A percentile compares a stretch with the other conserved stretches of the same genome.
phyloP scores from a whole-genome alignment of 441 rosid species.

The Adansonia rubrostipa region DNA sequence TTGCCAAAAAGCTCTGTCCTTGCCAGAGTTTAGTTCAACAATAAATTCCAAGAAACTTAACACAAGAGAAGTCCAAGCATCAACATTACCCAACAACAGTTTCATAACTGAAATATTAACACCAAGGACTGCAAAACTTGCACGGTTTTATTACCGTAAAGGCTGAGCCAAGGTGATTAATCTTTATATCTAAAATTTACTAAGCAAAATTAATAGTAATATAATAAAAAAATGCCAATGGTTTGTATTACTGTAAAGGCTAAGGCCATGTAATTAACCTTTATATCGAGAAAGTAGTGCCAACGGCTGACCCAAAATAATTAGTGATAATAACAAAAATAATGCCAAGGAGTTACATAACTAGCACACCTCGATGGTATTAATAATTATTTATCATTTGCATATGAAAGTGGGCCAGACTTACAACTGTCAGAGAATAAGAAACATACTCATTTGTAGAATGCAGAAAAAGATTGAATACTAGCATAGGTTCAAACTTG shows the following conservation, averaged over 20 bases:
- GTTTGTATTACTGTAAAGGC: not conserved
- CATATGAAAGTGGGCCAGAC: conserved; percentile 1
- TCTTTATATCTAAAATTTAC: not conserved
- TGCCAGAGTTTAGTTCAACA: not conserved
- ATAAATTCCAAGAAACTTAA: not conserved
- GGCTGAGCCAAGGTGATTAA: not conserved
- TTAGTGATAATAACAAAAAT: conserved; percentile 2
- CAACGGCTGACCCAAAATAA: not conserved
- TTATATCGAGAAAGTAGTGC: not conserved
- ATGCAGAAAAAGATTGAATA: conserved; percentile 3
- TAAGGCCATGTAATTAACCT: not conserved
- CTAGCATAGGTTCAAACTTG: conserved; percentile 1
- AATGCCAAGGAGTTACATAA: not conserved
- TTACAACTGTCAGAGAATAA: not conserved
- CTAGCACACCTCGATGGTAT: not conserved
- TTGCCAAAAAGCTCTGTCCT: not conserved
- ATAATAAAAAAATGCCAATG: too few relatives aligned
- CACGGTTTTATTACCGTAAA: not conserved
- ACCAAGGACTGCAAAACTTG: not conserved
- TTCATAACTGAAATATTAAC: not conserved
- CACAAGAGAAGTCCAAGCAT: not conserved
- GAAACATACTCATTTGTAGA: not conserved
- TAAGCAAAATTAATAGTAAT: not conserved
- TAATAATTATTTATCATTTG: not conserved
- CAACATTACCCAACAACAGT: not conserved